Base-by-base conservation (phyloP, 75 land plant species). In the Pseudotsuga menziesii region DNA sequence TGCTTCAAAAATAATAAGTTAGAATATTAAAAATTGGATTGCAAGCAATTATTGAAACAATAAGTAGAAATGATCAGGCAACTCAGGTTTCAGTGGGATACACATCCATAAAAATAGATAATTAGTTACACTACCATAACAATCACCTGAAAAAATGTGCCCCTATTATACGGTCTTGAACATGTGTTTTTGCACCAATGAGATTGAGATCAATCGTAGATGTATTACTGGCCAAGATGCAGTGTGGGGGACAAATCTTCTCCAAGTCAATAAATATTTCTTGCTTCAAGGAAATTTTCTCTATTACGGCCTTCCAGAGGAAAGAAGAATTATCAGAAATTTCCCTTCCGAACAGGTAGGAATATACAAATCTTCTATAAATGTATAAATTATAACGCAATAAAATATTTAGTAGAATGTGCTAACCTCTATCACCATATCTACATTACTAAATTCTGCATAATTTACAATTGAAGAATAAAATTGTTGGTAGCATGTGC, bases 131-230 rank as follows among this genome's bases (percentile, higher is more conserved):
- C n/a, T 41, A 41, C 25, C n/a, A 41, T 41, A 41, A 41, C 44
- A 17, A 70, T 54, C 76, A 97, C 99, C 99, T 97, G 92, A 97
- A 97, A 79, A 97, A 97, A 73, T 97, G 99, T 54, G 99, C 98
- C 55, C 99, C 99, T 17, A 93, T 67, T 74, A 97, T 89, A 5
- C 99, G 90, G 74, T 92, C 93, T 79, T 88, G 91, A 27, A 92
- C 89, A 54, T 77, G 76, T 25, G 96, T 91, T 26, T 91, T 95
- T 67, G 87, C 87, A 61, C 96, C 98, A 83, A 97, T 77, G 23
- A 93, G 9, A 84, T 88, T 89, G 4, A 97, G 84, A 81, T 95
- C 94, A 82, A 97, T 97, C 8, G 96, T 91, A 14, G 99, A 97
- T 4, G 99, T 97, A 56, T 97, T 97, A 48, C 92, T 88, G 39